phyloP scores from a whole-genome alignment of 495 filamentous ascomycete genomes.

The Neohortaea acidophila region DNA sequence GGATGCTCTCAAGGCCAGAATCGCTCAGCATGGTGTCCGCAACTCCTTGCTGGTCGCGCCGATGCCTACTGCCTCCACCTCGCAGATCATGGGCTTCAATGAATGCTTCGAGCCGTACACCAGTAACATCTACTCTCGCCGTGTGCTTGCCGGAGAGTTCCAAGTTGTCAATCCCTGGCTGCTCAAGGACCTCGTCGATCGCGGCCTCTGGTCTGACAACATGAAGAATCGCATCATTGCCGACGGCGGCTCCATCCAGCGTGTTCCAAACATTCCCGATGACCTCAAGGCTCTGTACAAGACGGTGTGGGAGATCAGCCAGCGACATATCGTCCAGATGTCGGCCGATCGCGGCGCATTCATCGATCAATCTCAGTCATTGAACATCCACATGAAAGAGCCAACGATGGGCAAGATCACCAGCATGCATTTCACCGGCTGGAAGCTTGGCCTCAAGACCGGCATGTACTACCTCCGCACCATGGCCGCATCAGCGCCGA shows the following conservation, averaged over 20 bases:
- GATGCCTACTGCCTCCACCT: slow-evolving; percentile 94
- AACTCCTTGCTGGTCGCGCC: slow-evolving; percentile 91
- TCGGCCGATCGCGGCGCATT: slow-evolving; percentile 94
- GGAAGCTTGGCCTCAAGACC: slow-evolving; percentile 97
- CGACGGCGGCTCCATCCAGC: slow-evolving; percentile 88
- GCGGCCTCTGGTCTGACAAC: slow-evolving; percentile 96
- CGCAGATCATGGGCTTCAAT: slow-evolving; percentile 94
- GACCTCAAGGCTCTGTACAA: slow-evolving; percentile 98
- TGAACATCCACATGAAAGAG: slow-evolving; percentile 98
- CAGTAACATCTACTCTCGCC: slow-evolving; percentile 97
- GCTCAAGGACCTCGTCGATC: slow-evolving; percentile 92
- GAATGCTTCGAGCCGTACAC: slow-evolving; percentile 99
- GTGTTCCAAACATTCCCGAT: slow-evolving; percentile 84
- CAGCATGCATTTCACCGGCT: slow-evolving; percentile 97
- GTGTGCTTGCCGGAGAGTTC: slow-evolving; percentile 96
- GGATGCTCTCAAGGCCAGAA: slow-evolving; percentile 72
- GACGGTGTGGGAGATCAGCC: slow-evolving; percentile 99
- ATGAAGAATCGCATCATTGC: slow-evolving; percentile 99
- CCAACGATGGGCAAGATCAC: slow-evolving; percentile 99
- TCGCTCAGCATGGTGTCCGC: slow-evolving; percentile 79
- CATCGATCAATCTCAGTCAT: slow-evolving; percentile 95
- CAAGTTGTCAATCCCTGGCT: slow-evolving; percentile 99
- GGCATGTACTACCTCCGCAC: slow-evolving; percentile 99
- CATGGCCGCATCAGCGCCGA: slow-evolving; percentile 88
- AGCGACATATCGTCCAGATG: slow-evolving; percentile 91